Evolutionary conservation across 2,329 filamentous ascomycete genomes (phyloP), one percentile per base, ranked within the genome.

Genomic region (Dactylonectria macrodidyma): DNA sequence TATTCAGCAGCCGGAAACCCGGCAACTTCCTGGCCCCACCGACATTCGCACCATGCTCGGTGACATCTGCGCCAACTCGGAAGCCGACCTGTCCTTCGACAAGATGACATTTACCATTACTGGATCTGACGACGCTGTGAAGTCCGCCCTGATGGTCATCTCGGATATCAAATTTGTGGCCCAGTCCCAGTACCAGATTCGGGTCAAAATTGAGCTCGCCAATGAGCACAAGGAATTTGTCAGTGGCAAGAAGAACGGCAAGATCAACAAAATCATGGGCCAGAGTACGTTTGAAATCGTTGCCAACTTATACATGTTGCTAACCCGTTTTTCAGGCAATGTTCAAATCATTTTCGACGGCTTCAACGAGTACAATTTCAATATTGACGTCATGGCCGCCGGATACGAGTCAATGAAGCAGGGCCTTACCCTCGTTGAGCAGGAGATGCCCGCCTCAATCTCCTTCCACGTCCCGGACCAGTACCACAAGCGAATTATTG

Each of bases 201-300:
- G 95, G 64, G 95, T 99, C 78, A 98, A 98, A 86, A 97, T 99
- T 70, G 96, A 99, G 85, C 91, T 99, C 64, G 96, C 96, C 77
- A 98, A 98, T 78, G 96, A 99, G 84, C 96, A 99, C 86, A 99
- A 99, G 82, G 96, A 99, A 79, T 99, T 99, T 79, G 96, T 99
- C 65, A 98, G 95, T 75, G 96, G 96, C 75, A 99, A 99, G 87
- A 99, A 99, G 87, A 99, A 99, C 77, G 96, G 96, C 82, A 99
- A 99, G 85, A 99, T 99, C 83, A 99, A 99, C 87, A 99, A 99
- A 87, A 99, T 99, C 78, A 99, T 99, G 96, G 96, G 95, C 26
- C 95, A 98, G 82, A 98, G 95, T 75, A 71, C 47, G 75, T 68
- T n/a, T 5, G 34, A 56, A 56, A 7, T 30, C 19, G 10, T 8